These are phyloP conservation scores for Rehmannia glutinosa DNA, from an alignment of 257 asterid genomes.

Conservation along the genomic window DNA sequence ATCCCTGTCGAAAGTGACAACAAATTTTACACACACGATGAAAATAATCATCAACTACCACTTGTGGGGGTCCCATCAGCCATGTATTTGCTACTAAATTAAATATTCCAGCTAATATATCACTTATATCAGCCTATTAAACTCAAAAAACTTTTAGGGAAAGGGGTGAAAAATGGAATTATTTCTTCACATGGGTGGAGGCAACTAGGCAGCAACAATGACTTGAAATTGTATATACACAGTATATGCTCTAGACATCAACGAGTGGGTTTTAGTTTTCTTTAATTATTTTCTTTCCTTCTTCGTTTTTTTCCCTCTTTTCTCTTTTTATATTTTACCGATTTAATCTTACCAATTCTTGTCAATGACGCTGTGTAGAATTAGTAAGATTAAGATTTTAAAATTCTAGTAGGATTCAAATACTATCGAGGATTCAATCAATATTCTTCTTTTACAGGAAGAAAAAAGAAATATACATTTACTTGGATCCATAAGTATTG, in stretches of 20 bases:
- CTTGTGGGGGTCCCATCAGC: too few relatives aligned
- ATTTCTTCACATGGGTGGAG: neutral
- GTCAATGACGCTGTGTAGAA: too few relatives aligned
- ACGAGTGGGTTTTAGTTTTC: neutral
- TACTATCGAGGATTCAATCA: too few relatives aligned
- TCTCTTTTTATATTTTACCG: too few relatives aligned
- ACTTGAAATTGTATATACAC: neutral
- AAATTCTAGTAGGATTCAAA: too few relatives aligned
- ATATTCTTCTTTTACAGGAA: too few relatives aligned
- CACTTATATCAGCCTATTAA: neutral
- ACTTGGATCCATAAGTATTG: too few relatives aligned
- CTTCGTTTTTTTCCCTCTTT: too few relatives aligned
- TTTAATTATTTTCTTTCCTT: neutral
- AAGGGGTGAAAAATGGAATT: constrained; percentile 13
- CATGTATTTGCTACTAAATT: neutral
- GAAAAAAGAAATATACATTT: too few relatives aligned
- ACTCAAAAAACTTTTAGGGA: neutral
- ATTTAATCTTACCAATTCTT: too few relatives aligned
- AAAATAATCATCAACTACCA: neutral
- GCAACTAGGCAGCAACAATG: constrained; percentile 6
- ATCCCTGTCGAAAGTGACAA: constrained; percentile 30
- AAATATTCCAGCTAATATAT: constrained; percentile 4
- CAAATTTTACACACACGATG: constrained; percentile 16
- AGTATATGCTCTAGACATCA: neutral
- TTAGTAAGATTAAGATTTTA: too few relatives aligned